A percentile compares a stretch with the other conserved stretches of the same genome.
Conservation (phyloP, 2,329 filamentous ascomycete species). For the Podosphaera xanthii region DNA sequence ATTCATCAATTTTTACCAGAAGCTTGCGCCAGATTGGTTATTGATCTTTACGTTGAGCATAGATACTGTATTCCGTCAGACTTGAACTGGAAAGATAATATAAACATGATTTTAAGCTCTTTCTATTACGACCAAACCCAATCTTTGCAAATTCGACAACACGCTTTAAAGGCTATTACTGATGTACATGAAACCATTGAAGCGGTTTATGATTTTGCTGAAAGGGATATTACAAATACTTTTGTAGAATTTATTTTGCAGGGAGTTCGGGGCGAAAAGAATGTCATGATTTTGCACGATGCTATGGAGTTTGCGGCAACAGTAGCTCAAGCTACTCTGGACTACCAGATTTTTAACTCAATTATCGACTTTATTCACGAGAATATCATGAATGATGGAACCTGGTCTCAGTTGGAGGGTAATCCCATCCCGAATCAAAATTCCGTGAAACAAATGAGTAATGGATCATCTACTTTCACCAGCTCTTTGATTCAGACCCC, state of each 20-base stretch:
- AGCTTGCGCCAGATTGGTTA: constrained; percentile 36
- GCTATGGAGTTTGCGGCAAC: constrained; percentile 41
- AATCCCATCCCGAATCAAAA: not conserved
- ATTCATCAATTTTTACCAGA: constrained; percentile 41
- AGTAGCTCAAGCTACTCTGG: constrained; percentile 33
- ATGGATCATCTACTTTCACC: constrained; percentile 1
- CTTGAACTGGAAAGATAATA: constrained; percentile 40
- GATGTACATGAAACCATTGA: constrained; percentile 26
- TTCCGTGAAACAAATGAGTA: not conserved
- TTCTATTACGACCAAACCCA: constrained; percentile 40
- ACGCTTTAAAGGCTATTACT: constrained; percentile 34
- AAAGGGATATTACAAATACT: constrained; percentile 31
- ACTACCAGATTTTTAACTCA: constrained; percentile 33
- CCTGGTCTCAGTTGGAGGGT: not conserved
- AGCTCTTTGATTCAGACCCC: constrained; percentile 22
- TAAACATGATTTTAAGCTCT: constrained; percentile 33
- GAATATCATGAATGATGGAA: constrained; percentile 26
- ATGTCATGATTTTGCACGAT: constrained; percentile 39
- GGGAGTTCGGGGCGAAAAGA: constrained; percentile 36
- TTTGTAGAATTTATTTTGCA: constrained; percentile 38
- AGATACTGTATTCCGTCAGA: constrained; percentile 52
- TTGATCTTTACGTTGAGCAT: constrained; percentile 45
- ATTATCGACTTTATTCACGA: constrained; percentile 29
- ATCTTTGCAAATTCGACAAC: constrained; percentile 36
- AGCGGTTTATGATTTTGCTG: constrained; percentile 30